Evolutionary conservation across 2,329 filamentous ascomycete genomes (phyloP), one percentile per base, ranked within the genome.

Genomic region (Arthrobotrys sphaeroides): DNA sequence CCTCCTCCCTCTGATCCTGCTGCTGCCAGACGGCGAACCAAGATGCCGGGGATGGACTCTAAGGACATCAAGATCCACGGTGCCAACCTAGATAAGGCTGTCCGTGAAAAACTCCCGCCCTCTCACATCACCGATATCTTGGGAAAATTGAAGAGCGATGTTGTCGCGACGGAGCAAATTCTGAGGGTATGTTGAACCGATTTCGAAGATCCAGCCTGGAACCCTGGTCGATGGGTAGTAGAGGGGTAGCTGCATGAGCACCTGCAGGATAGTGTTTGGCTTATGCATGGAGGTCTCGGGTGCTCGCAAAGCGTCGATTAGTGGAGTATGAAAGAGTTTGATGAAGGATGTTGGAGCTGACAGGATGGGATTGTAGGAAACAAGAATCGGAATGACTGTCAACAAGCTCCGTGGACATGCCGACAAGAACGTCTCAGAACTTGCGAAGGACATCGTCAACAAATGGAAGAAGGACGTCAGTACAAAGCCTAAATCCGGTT

Each of bases 321-420:
- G n/a, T 10, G 16, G 6, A 24, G 22, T 3, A 24, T 38, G 28
- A 26, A 53, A 20, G 16, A 7, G 2, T 57, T 28, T 33, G 5
- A 18, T 16, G 59, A 18, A 36, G 24, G 28, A 28, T 33, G 40
- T 20, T 53, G 36, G 31, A 36, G 31, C 51, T 55, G 31, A 55
- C 31, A 55, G 33, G 26, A 36, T 16, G 28, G 42, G 40, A 38
- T 49, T 64, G 53, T 75, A 90, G 89, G 86, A 91, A 43, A 98
- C 94, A n/a, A 91, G 91, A 79, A 94, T 96, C 60, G 95, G 95
- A 79, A 90, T 97, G 78, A 89, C 91, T 59, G 91, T 98, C 77
- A 94, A 94, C 82, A 94, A 93, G 82, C 88, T 90, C 59, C 86
- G 89, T 64, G 84, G 91, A 75, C 93, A 96, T 82, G 83, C 89